A percentile compares a stretch with the other conserved stretches of the same genome.
Evolutionary conservation across 495 filamentous ascomycete species (phyloP).

Genomic region (Amorphotheca resinae): DNA sequence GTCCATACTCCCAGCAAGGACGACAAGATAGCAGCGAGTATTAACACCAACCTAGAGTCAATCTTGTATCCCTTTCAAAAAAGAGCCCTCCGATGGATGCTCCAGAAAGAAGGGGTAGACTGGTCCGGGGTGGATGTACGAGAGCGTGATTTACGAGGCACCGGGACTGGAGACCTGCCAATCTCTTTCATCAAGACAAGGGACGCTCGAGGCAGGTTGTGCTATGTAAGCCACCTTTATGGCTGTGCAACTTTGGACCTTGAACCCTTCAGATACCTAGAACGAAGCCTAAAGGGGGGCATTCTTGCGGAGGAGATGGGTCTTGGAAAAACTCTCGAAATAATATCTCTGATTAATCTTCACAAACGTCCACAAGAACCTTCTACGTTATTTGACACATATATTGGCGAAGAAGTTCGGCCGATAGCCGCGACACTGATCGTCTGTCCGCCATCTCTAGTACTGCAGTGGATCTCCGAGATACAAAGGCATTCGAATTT

Average conservation of each 20-base stretch:
- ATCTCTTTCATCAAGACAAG: conserved; percentile 26
- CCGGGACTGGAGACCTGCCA: not conserved
- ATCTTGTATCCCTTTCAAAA: conserved; percentile 58
- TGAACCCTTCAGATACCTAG: conserved; percentile 29
- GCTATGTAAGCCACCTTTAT: conserved; percentile 52
- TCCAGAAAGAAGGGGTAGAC: conserved; percentile 38
- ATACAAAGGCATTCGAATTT: conserved; percentile 42
- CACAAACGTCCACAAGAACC: conserved; percentile 31
- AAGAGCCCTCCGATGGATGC: conserved; percentile 57
- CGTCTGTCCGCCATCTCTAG: conserved; percentile 68
- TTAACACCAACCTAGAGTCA: conserved; percentile 10
- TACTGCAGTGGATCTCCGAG: conserved; percentile 82
- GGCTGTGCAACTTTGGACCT: conserved; percentile 45
- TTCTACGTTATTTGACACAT: conserved; percentile 18
- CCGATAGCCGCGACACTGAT: conserved; percentile 64
- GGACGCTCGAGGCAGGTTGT: conserved; percentile 31
- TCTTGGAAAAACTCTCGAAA: conserved; percentile 85
- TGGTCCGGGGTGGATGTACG: conserved; percentile 25
- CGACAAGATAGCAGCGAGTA: conserved; percentile 4
- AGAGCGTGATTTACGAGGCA: not conserved
- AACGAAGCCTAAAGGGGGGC: conserved; percentile 43
- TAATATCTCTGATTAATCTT: conserved; percentile 61
- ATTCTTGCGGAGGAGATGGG: conserved; percentile 94
- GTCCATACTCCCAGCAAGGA: conserved; percentile 15
- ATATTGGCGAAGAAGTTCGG: conserved; percentile 25